phyloP scores from a whole-genome alignment of 2,329 filamentous ascomycete species.

The Pyrenochaeta sp. region DNA sequence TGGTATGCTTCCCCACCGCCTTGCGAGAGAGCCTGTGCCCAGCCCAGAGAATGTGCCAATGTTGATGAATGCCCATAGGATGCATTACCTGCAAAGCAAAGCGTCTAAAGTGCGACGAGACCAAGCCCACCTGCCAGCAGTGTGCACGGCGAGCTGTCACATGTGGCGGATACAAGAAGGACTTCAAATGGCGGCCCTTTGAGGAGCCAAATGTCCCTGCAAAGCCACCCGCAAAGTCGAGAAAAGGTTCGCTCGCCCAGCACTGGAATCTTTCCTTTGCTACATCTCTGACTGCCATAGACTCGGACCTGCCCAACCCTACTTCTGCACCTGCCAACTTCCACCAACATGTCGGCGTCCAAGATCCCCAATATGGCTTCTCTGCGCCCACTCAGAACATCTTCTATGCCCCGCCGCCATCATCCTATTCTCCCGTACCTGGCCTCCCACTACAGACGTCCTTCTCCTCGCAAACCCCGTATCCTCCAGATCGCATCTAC shows the following conservation, averaged over 20 bases:
- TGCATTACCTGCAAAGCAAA: constrained; percentile 79
- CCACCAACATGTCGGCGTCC: not conserved
- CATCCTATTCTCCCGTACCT: constrained; percentile 16
- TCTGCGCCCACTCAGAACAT: constrained; percentile 10
- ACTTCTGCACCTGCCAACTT: constrained; percentile 9
- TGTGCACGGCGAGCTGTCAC: constrained; percentile 70
- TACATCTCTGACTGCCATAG: constrained; percentile 20
- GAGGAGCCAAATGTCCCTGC: constrained; percentile 67
- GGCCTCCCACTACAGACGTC: constrained; percentile 12
- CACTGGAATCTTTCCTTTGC: not conserved
- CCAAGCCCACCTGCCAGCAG: constrained; percentile 72
- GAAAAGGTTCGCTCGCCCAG: constrained; percentile 53
- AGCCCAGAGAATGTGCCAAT: not conserved
- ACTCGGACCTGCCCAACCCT: constrained; percentile 12
- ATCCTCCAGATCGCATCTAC: constrained; percentile 14
- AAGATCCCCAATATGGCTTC: constrained; percentile 15
- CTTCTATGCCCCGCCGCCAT: constrained; percentile 21
- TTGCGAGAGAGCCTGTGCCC: not conserved
- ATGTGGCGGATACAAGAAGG: constrained; percentile 77
- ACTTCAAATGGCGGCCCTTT: constrained; percentile 78
- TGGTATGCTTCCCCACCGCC: constrained; percentile 60
- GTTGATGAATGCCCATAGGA: constrained; percentile 55
- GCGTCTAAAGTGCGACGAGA: constrained; percentile 77
- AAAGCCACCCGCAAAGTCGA: constrained; percentile 54
- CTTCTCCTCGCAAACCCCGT: constrained; percentile 20